Conservation (phyloP, 2,329 filamentous ascomycete species). For the Knufia petricola region DNA sequence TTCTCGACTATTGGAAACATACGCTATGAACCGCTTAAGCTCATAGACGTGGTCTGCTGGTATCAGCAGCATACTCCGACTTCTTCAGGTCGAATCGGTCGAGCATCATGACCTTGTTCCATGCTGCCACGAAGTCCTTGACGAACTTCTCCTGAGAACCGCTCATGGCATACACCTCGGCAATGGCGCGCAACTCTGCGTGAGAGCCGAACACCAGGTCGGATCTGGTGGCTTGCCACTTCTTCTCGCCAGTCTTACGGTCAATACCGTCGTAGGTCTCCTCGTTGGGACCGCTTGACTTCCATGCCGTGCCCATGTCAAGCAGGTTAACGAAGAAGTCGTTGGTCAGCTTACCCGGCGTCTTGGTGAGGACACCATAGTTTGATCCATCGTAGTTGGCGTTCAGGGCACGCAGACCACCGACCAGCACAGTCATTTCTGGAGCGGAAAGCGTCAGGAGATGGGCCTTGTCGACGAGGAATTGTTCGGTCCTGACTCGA, state of each 20-base stretch:
- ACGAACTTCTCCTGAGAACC: conserved; percentile 57
- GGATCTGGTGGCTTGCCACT: conserved; percentile 59
- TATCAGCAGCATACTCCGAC: too few relatives aligned
- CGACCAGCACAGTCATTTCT: conserved; percentile 61
- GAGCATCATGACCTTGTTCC: conserved; percentile 65
- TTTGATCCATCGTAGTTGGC: conserved; percentile 62
- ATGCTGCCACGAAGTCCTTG: conserved; percentile 61
- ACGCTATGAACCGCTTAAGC: too few relatives aligned
- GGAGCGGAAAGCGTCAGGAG: conserved; percentile 61
- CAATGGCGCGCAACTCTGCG: conserved; percentile 59
- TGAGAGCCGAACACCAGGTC: conserved; percentile 67
- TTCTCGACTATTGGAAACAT: too few relatives aligned
- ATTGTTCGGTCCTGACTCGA: conserved; percentile 57
- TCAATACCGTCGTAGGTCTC: conserved; percentile 57
- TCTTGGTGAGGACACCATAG: conserved; percentile 58
- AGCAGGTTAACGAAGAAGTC: conserved; percentile 77
- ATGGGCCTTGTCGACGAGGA: conserved; percentile 62
- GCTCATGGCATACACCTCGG: conserved; percentile 57
- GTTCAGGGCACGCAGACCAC: conserved; percentile 60
- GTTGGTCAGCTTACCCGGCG: conserved; percentile 60
- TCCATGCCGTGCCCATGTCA: conserved; percentile 58
- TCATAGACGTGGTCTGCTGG: too few relatives aligned
- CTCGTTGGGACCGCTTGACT: conserved; percentile 38
- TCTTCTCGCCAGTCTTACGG: conserved; percentile 55
- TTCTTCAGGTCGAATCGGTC: conserved; percentile 62